A percentile compares a stretch with the other conserved stretches of the same genome.
phyloP scores from a whole-genome alignment of 2,329 filamentous ascomycete genomes.

The Aureobasidium uvarum region DNA sequence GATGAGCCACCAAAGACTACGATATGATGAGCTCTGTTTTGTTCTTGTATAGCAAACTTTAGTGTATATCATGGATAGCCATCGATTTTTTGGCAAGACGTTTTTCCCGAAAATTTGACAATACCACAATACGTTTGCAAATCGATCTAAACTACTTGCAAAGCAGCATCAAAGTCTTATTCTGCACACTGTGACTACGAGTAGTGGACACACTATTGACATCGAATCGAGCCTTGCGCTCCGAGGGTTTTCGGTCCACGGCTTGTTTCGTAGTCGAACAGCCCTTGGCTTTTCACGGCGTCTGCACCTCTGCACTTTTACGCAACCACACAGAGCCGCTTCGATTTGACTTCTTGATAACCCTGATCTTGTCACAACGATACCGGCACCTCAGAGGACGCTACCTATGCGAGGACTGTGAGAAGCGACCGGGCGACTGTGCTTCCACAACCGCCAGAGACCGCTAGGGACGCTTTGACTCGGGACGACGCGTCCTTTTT shows the following conservation, averaged over 20 bases:
- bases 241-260: conserved; percentile 5
- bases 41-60: conserved; percentile 8
- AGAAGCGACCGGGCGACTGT: not conserved
- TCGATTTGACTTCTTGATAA: not conserved
- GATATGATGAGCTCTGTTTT: not conserved
- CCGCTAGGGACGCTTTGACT: conserved; percentile 17
- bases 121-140: not conserved
- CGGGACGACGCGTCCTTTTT: conserved; percentile 8
- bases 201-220: not conserved
- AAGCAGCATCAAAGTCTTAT: not conserved
- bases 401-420: not conserved
- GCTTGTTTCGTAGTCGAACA: conserved; percentile 10
- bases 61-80: not conserved
- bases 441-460: not conserved
- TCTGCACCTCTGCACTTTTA: not conserved
- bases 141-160: not conserved
- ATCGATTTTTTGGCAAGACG: not conserved
- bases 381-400: conserved; percentile 2
- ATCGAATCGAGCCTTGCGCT: not conserved
- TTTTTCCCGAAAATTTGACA: not conserved
- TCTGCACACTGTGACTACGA: not conserved
- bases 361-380: conserved; percentile 10
- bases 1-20: not conserved
- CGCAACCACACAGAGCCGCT: conserved; percentile 15
- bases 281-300: not conserved